Conservation (phyloP, 2,329 filamentous ascomycete genomes). For the Sporothrix inflata region DNA sequence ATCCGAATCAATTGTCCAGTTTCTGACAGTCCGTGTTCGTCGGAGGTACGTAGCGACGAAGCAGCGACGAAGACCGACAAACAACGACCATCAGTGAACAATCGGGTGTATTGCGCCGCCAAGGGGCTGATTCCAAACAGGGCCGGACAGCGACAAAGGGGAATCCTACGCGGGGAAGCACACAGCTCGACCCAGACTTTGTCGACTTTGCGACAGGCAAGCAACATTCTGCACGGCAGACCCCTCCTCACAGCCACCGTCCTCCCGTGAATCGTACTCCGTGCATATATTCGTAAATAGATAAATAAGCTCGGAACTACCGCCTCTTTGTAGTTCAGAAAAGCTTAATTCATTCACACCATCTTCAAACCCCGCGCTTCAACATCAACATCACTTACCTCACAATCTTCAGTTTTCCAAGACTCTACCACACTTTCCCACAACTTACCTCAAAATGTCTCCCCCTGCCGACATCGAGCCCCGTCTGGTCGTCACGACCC, state of each 20-base stretch:
- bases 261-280: no score
- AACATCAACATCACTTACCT: neutral
- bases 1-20: neutral
- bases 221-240: neutral
- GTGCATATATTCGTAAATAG: neutral
- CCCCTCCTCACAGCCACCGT: neutral
- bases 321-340: neutral
- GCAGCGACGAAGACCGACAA: neutral
- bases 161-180: neutral
- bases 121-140: neutral
- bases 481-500: constrained; percentile 21
- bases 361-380: neutral
- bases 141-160: neutral
- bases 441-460: neutral
- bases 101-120: constrained; percentile 10
- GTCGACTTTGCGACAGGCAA: neutral
- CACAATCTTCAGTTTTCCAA: neutral
- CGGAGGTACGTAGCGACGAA: neutral
- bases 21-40: neutral
- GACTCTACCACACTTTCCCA: no score
- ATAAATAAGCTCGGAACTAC: constrained; percentile 5
- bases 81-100: neutral
- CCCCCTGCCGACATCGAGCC: constrained; percentile 3
- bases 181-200: neutral
- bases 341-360: constrained; percentile 8